Base-by-base conservation (phyloP, 495 filamentous ascomycete genomes). In the Neurospora cerealis region DNA sequence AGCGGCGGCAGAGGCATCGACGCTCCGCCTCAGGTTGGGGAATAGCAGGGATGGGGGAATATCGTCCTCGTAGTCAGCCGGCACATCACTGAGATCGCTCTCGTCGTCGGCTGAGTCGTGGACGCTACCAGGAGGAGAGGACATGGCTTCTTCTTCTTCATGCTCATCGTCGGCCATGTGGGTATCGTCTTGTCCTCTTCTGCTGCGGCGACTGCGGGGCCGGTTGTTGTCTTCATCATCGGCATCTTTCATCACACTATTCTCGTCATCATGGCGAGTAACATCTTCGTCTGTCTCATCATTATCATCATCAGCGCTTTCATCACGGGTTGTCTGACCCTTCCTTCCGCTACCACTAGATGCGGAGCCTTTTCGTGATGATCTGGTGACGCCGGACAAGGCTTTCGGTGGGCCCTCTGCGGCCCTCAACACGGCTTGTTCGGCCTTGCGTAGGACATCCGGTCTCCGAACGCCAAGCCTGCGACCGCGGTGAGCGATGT, bases 51-150 rank as follows among this genome's bases (percentile, higher is more conserved):
- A 79, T 37, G 83, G 78, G 9, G 83, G 82, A 69, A 82, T 79
- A 21, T 86, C 82, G 62, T 86, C 81, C 70, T 87, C 85, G 40
- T 85, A 83, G 69, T 83, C 84, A 17, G 88, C 84, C 4, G 87
- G 85, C 41, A 90, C 86, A 71, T 95, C 92, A 71, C 90, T 93
- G 9, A 94, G 81, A 74, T 94, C 92, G 78, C 91, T 94, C 81
- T 95, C 93, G 73, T 93, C 92, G 75, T 94, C 92, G 0, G 91
- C 93, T 70, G 88, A 91, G 72, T 93, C 93, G 74, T 93, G 91
- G 17, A 92, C 79, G 76, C 89, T 92, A 17, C 88, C 86, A 0
- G 89, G 86, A 7, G 84, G 85, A 15, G 80, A 83, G 2, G 77
- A 80, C 2, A 73, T 74, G 17, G 78, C 80, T 44, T 78, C 82